A percentile compares a stretch with the other conserved stretches of the same genome.
Conservation (phyloP, 495 filamentous ascomycete genomes). For the Penicillium cinerascens region DNA sequence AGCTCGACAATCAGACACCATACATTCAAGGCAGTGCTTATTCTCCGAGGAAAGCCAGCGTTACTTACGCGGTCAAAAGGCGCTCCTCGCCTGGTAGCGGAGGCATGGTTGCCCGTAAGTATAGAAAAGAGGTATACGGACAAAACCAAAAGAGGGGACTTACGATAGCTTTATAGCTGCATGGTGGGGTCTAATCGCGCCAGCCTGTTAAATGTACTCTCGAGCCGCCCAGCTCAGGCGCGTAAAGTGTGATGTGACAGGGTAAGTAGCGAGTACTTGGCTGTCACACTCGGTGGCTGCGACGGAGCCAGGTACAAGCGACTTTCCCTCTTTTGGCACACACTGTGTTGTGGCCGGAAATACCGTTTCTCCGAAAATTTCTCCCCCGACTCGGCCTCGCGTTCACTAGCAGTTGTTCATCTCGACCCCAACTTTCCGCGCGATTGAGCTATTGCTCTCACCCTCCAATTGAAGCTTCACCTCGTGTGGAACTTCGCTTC, state of each 20-base stretch:
- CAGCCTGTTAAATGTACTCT: constrained; percentile 16
- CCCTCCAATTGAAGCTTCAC: not conserved
- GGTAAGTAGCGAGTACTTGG: constrained; percentile 18
- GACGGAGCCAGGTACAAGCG: constrained; percentile 4
- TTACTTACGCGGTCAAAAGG: constrained; percentile 71
- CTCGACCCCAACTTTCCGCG: not conserved
- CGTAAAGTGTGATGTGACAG: constrained; percentile 27
- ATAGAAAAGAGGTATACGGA: not conserved
- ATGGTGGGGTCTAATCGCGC: constrained; percentile 15
- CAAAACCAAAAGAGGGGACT: constrained; percentile 1
- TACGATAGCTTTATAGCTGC: constrained; percentile 15
- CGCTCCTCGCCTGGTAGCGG: constrained; percentile 72
- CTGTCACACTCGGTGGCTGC: not conserved
- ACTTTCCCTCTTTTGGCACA: not conserved
- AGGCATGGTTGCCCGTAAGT: constrained; percentile 56
- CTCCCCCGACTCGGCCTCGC: constrained; percentile 20
- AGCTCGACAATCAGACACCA: constrained; percentile 3
- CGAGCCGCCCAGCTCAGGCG: constrained; percentile 24
- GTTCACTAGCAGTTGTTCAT: constrained; percentile 16
- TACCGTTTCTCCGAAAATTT: constrained; percentile 47
- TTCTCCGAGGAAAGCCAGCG: constrained; percentile 22
- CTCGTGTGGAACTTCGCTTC: not conserved
- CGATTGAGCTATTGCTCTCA: not conserved
- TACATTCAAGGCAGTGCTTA: not conserved
- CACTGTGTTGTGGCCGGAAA: constrained; percentile 9